Evolutionary conservation across 2,329 filamentous ascomycete genomes (phyloP), one percentile per base, ranked within the genome.

Genomic region (Neodidymelliopsis sp.): DNA sequence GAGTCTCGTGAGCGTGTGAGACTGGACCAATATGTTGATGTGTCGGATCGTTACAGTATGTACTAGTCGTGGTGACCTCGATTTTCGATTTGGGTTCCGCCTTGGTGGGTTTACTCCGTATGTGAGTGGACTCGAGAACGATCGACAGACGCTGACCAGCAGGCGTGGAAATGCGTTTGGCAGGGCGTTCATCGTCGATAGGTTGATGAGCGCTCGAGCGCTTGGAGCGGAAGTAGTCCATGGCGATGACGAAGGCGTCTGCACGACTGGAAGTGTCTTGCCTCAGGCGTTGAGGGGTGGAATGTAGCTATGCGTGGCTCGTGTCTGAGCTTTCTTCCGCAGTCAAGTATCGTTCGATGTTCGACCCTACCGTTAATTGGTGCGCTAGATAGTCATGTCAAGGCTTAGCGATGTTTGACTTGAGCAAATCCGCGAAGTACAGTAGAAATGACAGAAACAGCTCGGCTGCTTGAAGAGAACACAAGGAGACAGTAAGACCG

Each of bases 121-220:
- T 29, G 6, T 59, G 45, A 22, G 57, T 63, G 41, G 68, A 69
- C 33, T 75, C 72, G 53, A 76, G 65, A 34, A 77, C 74, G 6
- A 71, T 60, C 19, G 74, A 75, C 4, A 77, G 66, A 19, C 74
- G 71, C 39, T 72, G 65, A 23, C 74, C 74, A 18, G 73, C 74
- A 37, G 73, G 71, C 20, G 74, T 74, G 3, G 72, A 74, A 38
- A 77, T 75, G 30, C 72, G 71, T 58, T 75, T 75, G 12, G 72
- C 62, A 16, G 69, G 66, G 6, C 67, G 68, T 37, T 68, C 59
- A 31, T 60, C 60, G 29, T 56, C 50, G 43, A 59, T 47, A 18
- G 60, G 46, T 19, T 66, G 57, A 44, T 70, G 62, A 37, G 60
- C 43, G 15, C 42, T 60, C 10, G 62, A 52, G 19, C 59, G 58